Conservation (phyloP, 495 filamentous ascomycete genomes). For the Xylaria scruposa region DNA sequence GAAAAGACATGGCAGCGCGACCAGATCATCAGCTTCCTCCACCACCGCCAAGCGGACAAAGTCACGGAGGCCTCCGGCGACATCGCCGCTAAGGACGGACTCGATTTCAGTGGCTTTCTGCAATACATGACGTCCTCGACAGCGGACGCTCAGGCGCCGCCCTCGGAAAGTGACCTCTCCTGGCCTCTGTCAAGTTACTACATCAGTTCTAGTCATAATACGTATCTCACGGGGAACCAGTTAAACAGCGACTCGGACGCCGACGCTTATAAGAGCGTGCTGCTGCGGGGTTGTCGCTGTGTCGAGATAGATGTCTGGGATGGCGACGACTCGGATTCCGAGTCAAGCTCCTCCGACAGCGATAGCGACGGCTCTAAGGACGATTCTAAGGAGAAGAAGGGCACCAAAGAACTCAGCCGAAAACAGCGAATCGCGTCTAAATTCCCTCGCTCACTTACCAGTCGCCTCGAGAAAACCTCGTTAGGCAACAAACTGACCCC, state of each 20-base stretch:
- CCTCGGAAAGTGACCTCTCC: slow-evolving; percentile 56
- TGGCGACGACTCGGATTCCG: slow-evolving; percentile 64
- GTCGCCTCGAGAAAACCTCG: slow-evolving; percentile 46
- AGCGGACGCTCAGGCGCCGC: slow-evolving; percentile 53
- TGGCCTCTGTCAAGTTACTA: slow-evolving; percentile 86
- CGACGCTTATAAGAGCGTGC: slow-evolving; percentile 82
- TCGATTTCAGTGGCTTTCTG: slow-evolving; percentile 60
- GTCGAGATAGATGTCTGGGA: slow-evolving; percentile 98
- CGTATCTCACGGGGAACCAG: slow-evolving; percentile 92
- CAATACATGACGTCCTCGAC: slow-evolving; percentile 65
- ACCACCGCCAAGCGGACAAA: slow-evolving; percentile 45
- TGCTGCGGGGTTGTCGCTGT: slow-evolving; percentile 84
- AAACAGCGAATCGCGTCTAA: slow-evolving; percentile 40
- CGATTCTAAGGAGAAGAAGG: slow-evolving; percentile 33
- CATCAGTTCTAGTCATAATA: slow-evolving; percentile 93
- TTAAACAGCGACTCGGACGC: slow-evolving; percentile 82
- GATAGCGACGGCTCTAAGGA: slow-evolving; percentile 29
- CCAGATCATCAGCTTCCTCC: slow-evolving; percentile 46
- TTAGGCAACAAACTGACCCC: slow-evolving; percentile 47
- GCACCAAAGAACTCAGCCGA: slow-evolving; percentile 38
- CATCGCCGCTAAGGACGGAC: slow-evolving; percentile 47
- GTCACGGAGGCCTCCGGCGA: slow-evolving; percentile 39
- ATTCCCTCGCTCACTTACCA: slow-evolving; percentile 45
- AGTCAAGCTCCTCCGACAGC: slow-evolving; percentile 39
- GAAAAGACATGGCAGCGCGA: slow-evolving; percentile 46